These are phyloP conservation scores for Aegilops umbellulata DNA, from an alignment of 176 grass and related monocot species.

Conservation along the genomic window DNA sequence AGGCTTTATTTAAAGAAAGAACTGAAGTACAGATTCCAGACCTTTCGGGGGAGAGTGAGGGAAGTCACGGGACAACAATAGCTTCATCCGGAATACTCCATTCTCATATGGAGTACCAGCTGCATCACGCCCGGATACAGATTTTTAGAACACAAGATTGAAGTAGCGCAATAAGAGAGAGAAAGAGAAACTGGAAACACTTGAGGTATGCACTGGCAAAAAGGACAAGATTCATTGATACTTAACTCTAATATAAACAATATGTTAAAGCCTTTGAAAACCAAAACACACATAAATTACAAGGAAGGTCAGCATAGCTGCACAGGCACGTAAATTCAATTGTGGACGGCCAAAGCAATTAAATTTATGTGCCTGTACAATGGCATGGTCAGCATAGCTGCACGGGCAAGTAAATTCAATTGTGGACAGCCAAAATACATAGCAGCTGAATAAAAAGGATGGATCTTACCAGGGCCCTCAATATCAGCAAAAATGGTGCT, in stretches of 20 bases:
- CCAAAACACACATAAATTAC: too few relatives aligned
- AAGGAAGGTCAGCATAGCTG: too few relatives aligned
- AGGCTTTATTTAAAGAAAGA: not conserved
- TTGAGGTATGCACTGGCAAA: not conserved
- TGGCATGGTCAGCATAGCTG: not conserved
- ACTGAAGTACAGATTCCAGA: conserved; percentile 13
- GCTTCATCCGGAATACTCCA: conserved; percentile 95
- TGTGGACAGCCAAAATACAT: too few relatives aligned
- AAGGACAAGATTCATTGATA: not conserved
- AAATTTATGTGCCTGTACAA: too few relatives aligned
- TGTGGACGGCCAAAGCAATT: too few relatives aligned
- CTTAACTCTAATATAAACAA: not conserved
- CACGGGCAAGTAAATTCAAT: too few relatives aligned
- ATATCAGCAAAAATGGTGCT: conserved; percentile 95
- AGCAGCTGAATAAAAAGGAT: not conserved
- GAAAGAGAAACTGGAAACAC: not conserved
- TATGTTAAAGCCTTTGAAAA: too few relatives aligned
- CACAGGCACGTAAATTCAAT: too few relatives aligned
- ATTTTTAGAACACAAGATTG: not conserved
- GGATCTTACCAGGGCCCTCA: conserved; percentile 70
- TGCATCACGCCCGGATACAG: conserved; percentile 22
- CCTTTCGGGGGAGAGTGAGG: conserved; percentile 94
- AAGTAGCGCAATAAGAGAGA: not conserved
- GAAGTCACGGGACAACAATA: conserved; percentile 76
- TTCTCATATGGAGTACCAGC: conserved; percentile 95